These are phyloP conservation scores for Fraxinus platypoda DNA, from an alignment of 305 asterid species.

Conservation along the genomic window DNA sequence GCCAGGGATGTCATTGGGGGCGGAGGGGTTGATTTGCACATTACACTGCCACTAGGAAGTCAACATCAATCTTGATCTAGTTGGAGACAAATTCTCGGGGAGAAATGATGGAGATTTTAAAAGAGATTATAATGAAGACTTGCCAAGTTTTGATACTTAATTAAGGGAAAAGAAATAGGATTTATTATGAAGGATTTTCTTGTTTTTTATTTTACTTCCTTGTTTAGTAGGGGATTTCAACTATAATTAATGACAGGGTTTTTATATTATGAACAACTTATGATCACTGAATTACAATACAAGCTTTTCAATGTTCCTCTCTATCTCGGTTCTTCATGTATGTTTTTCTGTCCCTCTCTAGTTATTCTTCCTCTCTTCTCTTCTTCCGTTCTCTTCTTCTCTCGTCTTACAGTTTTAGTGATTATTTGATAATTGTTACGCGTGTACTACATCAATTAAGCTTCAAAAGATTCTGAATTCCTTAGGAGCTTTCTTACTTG, in stretches of 20 bases:
- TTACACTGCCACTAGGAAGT: background rate
- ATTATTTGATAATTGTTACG: background rate
- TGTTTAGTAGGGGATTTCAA: background rate
- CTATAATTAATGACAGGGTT: background rate
- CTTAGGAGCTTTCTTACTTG: background rate
- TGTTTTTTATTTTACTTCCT: background rate
- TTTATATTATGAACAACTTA: background rate
- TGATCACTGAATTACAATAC: background rate
- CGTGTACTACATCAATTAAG: background rate
- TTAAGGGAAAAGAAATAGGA: background rate
- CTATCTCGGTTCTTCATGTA: background rate
- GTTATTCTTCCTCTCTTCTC: background rate
- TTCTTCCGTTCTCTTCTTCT: background rate
- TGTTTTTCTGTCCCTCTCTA: background rate
- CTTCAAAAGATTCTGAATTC: background rate
- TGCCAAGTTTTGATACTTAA: background rate
- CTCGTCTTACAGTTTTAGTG: background rate
- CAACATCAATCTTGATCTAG: background rate
- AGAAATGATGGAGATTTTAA: background rate
- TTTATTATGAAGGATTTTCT: background rate
- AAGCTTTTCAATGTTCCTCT: background rate
- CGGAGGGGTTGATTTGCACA: background rate
- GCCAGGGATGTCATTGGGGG: background rate
- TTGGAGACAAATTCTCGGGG: background rate
- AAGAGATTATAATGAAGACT: background rate